Evolutionary conservation across 192 early-diverging fungal genomes (phyloP).

Genomic region (Rhizoclosmatium globosum): DNA sequence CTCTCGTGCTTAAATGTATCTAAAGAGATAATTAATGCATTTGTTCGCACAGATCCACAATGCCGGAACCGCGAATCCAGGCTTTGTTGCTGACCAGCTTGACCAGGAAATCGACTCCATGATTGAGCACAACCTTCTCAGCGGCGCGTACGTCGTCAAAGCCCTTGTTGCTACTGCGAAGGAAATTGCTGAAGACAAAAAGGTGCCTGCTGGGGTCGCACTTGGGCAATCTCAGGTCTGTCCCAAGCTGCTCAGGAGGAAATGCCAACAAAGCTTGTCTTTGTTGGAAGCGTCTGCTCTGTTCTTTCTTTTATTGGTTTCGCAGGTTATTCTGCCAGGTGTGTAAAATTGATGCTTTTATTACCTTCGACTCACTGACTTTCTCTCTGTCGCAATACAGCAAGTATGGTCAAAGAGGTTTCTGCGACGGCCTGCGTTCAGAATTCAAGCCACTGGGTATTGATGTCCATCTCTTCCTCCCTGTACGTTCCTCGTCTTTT

Average conservation of each 20-base stretch:
- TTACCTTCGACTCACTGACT: background rate
- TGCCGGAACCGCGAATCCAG: slow-evolving; percentile 41
- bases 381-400: slow-evolving; percentile 12
- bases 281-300: slow-evolving; percentile 49
- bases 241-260: slow-evolving; percentile 26
- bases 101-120: slow-evolving; percentile 34
- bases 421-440: slow-evolving; percentile 48
- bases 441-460: slow-evolving; percentile 49
- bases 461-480: slow-evolving; percentile 51
- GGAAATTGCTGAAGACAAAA: slow-evolving; percentile 10
- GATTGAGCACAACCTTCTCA: slow-evolving; percentile 53
- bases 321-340: slow-evolving; percentile 49
- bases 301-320: slow-evolving; percentile 53
- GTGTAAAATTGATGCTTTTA: background rate
- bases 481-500: background rate
- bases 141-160: slow-evolving; percentile 47
- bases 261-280: slow-evolving; percentile 46
- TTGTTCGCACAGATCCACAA: slow-evolving; percentile 18
- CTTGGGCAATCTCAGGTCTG: slow-evolving; percentile 41
- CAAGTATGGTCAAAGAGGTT: slow-evolving; percentile 56
- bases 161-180: slow-evolving; percentile 43
- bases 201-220: slow-evolving; percentile 5
- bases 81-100: slow-evolving; percentile 46
- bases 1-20: background rate
- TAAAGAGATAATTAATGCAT: background rate